Evolutionary conservation across 2,329 filamentous ascomycete genomes (phyloP).

Genomic region (Plectosphaerella sp.): DNA sequence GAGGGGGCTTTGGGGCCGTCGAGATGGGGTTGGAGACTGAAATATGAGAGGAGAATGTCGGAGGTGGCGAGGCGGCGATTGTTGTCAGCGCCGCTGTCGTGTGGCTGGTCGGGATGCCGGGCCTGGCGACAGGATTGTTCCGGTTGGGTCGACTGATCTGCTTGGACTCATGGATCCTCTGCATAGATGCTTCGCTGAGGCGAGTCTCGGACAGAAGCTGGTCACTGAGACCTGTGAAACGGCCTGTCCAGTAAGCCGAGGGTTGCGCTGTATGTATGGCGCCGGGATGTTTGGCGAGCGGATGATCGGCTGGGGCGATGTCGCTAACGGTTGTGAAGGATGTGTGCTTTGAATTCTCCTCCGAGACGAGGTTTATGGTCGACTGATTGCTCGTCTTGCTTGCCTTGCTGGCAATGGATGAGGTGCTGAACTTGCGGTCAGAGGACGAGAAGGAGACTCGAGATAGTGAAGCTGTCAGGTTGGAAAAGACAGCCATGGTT

Average conservation of each 20-base stretch:
- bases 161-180: neutral
- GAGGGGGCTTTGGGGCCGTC: neutral
- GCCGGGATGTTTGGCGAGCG: slow-evolving; percentile 13
- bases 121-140: neutral
- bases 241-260: slow-evolving; percentile 57
- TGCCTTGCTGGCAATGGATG: slow-evolving; percentile 3
- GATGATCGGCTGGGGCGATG: neutral
- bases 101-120: neutral
- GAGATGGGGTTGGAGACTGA: neutral
- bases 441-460: slow-evolving; percentile 13
- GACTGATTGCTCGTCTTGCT: neutral
- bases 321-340: neutral
- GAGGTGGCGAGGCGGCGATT: neutral
- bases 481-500: slow-evolving; percentile 40
- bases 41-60: neutral
- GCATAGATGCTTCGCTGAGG: neutral
- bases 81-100: neutral
- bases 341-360: neutral
- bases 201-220: slow-evolving; percentile 24
- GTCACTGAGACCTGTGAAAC: slow-evolving; percentile 54
- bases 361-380: neutral
- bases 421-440: slow-evolving; percentile 9
- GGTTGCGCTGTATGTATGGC: slow-evolving; percentile 37
- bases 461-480: slow-evolving; percentile 39
- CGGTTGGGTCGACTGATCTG: neutral